Evolutionary conservation across 2,329 filamentous ascomycete genomes (phyloP).

Genomic region (Thielaviopsis populi): DNA sequence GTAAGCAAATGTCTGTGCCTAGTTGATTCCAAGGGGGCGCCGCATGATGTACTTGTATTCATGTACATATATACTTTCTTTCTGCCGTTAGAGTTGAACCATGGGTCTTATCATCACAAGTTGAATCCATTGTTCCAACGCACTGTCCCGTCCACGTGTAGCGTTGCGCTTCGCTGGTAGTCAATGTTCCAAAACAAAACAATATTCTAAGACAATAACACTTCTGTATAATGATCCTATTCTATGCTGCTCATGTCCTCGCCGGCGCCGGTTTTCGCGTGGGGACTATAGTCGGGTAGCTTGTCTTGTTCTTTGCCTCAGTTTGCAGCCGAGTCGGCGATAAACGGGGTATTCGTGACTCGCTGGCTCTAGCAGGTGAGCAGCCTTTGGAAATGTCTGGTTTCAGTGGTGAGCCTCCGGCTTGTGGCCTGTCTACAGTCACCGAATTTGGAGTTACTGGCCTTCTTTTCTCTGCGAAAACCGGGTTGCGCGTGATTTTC

Average conservation of each 20-base stretch:
- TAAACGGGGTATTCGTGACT: constrained; percentile 7
- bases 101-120: too few relatives aligned
- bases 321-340: background rate
- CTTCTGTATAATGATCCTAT: background rate
- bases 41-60: background rate
- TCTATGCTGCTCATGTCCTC: background rate
- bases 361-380: background rate
- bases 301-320: background rate
- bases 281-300: background rate
- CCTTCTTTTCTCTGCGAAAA: background rate
- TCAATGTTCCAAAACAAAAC: background rate
- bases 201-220: background rate
- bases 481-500: background rate
- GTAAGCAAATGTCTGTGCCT: background rate
- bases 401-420: background rate
- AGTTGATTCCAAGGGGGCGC: background rate
- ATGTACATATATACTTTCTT: background rate
- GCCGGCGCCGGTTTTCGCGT: background rate
- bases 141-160: background rate
- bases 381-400: background rate
- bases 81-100: too few relatives aligned
- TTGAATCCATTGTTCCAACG: too few relatives aligned
- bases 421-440: background rate
- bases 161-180: background rate
- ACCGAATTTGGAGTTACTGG: background rate